A percentile compares a stretch with the other conserved stretches of the same genome.
Evolutionary conservation across 179 eudicot genomes (phyloP).

Genomic region (Gypsophila paniculata): DNA sequence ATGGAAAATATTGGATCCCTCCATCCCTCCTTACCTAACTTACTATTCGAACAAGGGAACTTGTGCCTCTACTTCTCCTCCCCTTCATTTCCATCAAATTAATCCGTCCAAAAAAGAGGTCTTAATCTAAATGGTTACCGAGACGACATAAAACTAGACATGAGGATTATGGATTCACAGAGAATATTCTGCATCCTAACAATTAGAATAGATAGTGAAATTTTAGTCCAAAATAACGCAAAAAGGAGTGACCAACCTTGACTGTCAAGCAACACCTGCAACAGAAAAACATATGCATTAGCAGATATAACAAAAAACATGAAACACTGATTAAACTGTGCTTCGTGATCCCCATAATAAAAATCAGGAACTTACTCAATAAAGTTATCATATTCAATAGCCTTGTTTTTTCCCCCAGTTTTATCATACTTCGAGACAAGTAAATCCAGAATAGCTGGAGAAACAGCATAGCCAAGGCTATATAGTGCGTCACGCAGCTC

Average conservation of each 20-base stretch:
- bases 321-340: not conserved
- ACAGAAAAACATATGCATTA: not conserved
- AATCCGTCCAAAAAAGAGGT: not conserved
- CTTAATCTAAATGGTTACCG: not conserved
- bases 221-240: not conserved
- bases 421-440: conserved; percentile 88
- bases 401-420: conserved; percentile 68
- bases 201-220: not conserved
- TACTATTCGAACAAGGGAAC: not conserved
- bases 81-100: not conserved
- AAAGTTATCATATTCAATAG: conserved; percentile 93
- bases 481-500: conserved; percentile 84
- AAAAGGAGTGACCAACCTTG: conserved; percentile 37
- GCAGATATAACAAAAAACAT: conserved; percentile 18
- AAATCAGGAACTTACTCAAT: conserved; percentile 58
- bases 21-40: not conserved
- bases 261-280: conserved; percentile 83
- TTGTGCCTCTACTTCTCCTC: not conserved
- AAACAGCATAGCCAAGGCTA: conserved; percentile 85
- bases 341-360: not conserved
- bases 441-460: conserved; percentile 66
- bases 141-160: not conserved
- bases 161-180: not conserved
- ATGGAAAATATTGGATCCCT: not conserved
- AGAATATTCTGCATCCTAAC: not conserved